These are phyloP conservation scores for Alternaria gansuensis DNA, from an alignment of 2,329 filamentous ascomycete species.

Conservation along the genomic window DNA sequence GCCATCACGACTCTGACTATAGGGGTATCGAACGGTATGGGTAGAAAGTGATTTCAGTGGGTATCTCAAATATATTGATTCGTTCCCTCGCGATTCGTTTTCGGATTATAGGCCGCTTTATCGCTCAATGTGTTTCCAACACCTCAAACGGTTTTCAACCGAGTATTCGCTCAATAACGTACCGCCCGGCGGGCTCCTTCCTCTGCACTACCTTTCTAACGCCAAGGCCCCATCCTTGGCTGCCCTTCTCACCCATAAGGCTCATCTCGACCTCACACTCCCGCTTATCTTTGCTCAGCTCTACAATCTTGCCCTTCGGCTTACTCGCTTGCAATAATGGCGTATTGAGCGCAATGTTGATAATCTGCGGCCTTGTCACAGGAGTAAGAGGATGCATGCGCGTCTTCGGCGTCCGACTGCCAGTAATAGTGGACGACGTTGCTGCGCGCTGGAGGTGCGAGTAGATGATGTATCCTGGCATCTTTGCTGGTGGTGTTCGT, in stretches of 20 bases:
- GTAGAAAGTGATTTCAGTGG: neutral
- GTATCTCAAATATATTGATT: conserved; percentile 13
- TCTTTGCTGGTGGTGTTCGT: conserved; percentile 59
- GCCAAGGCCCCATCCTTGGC: conserved; percentile 83
- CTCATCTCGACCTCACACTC: conserved; percentile 87
- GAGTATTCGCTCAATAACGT: conserved; percentile 71
- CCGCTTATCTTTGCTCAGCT: conserved; percentile 62
- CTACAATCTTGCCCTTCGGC: conserved; percentile 81
- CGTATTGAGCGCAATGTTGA: conserved; percentile 82
- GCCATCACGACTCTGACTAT: no score
- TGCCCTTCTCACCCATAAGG: conserved; percentile 72
- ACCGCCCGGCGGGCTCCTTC: conserved; percentile 72
- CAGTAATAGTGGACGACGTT: conserved; percentile 55
- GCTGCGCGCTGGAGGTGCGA: conserved; percentile 79
- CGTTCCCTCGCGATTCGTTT: neutral
- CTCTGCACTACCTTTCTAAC: conserved; percentile 84
- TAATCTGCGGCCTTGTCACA: conserved; percentile 77
- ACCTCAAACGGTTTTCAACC: conserved; percentile 17
- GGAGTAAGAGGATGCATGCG: conserved; percentile 89
- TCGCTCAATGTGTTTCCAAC: neutral
- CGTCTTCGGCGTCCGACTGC: conserved; percentile 64
- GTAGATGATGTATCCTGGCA: conserved; percentile 89
- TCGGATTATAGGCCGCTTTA: neutral
- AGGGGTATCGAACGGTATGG: neutral
- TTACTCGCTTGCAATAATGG: conserved; percentile 86